These are phyloP conservation scores for Ophiocordyceps unilateralis DNA, from an alignment of 2,329 filamentous ascomycete species.

Conservation along the genomic window DNA sequence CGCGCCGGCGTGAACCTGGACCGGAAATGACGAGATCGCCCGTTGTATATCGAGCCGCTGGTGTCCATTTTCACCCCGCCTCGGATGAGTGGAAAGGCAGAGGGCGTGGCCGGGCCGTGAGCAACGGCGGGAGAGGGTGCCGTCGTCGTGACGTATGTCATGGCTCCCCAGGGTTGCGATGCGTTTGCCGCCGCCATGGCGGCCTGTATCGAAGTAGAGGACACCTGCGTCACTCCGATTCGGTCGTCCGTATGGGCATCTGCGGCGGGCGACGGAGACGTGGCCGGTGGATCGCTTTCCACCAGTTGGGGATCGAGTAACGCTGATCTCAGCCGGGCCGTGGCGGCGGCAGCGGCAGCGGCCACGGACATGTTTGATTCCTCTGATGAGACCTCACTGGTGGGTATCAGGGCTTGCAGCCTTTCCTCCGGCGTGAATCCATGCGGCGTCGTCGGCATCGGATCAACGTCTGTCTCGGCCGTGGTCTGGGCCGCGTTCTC, in stretches of 20 bases:
- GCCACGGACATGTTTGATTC: constrained; percentile 36
- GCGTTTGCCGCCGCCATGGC: constrained; percentile 3
- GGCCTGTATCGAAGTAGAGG: not conserved
- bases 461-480: not conserved
- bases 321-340: constrained; percentile 33
- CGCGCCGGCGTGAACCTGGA: constrained; percentile 39
- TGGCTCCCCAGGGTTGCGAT: constrained; percentile 34
- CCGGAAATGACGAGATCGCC: constrained; percentile 33
- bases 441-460: constrained; percentile 9
- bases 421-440: constrained; percentile 31
- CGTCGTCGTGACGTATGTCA: constrained; percentile 27
- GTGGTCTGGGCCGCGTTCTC: not conserved
- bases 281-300: constrained; percentile 12
- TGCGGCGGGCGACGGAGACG: constrained; percentile 11
- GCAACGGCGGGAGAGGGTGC: constrained; percentile 14
- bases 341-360: constrained; percentile 34
- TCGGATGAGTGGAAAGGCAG: constrained; percentile 16
- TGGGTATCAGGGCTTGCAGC: constrained; percentile 27
- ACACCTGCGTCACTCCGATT: no score
- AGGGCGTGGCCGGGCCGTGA: constrained; percentile 9
- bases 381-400: constrained; percentile 20
- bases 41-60: constrained; percentile 22
- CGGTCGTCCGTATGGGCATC: constrained; percentile 2
- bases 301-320: constrained; percentile 35
- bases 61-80: constrained; percentile 39